Evolutionary conservation across 352 stramenopile species (phyloP).

Genomic region (Pythium rhizo-oryzae): DNA sequence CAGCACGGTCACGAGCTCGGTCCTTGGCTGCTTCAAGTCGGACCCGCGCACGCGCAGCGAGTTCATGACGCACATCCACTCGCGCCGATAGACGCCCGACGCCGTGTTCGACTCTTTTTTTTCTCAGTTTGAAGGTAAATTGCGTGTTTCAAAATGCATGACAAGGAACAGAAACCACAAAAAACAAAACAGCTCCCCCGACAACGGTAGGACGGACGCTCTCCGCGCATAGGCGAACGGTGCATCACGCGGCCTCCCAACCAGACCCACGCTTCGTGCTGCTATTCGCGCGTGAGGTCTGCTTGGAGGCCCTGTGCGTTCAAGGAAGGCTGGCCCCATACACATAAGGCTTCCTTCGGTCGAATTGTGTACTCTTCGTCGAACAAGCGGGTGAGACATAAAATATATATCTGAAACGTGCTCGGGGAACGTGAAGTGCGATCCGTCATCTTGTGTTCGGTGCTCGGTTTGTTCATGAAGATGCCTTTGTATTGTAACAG

Average conservation of each 20-base stretch:
- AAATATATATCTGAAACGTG: too few species aligned
- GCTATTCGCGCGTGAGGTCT: neutral
- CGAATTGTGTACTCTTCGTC: too few species aligned
- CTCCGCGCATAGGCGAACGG: conserved; percentile 25
- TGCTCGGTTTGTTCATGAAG: too few species aligned
- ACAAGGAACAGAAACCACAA: neutral
- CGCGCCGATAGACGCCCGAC: conserved; percentile 48
- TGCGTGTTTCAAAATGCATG: neutral
- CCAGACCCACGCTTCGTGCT: conserved; percentile 10
- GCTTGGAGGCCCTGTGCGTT: conserved; percentile 19
- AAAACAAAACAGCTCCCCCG: too few species aligned
- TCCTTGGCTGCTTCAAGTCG: conserved; percentile 97
- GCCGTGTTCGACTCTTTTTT: neutral
- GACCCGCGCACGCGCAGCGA: conserved; percentile 90
- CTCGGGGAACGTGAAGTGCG: neutral
- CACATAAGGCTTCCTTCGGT: too few species aligned
- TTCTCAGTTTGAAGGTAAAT: neutral
- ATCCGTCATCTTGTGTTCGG: neutral
- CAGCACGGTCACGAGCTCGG: conserved; percentile 96
- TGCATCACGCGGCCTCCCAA: conserved; percentile 25
- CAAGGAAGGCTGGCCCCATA: neutral
- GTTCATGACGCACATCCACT: conserved; percentile 89
- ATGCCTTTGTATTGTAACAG: too few species aligned
- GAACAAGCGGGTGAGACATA: too few species aligned
- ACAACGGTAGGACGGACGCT: neutral